Evolutionary conservation across 331 rosid genomes (phyloP).

Genomic region (Ulmus americana): DNA sequence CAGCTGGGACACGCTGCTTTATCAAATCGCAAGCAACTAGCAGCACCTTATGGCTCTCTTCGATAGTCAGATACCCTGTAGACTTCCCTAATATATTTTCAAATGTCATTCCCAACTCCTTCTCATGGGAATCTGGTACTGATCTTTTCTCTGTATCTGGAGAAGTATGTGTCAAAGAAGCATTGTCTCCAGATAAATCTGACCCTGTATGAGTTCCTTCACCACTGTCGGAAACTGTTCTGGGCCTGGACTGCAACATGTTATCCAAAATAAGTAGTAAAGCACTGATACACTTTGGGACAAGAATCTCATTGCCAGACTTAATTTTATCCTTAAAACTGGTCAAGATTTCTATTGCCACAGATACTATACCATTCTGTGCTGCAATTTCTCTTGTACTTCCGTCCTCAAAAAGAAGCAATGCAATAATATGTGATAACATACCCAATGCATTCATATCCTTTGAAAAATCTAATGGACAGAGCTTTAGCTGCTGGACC

Average conservation of each 20-base stretch:
- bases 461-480: constrained; percentile 65
- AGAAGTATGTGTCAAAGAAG: constrained; percentile 40
- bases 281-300: constrained; percentile 80
- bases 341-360: constrained; percentile 62
- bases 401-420: constrained; percentile 87
- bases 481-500: constrained; percentile 86
- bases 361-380: constrained; percentile 58
- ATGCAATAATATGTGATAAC: constrained; percentile 70
- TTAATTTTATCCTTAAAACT: constrained; percentile 58
- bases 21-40: constrained; percentile 81
- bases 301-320: constrained; percentile 50
- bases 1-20: constrained; percentile 80
- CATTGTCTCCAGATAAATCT: constrained; percentile 49
- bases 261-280: constrained; percentile 81
- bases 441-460: constrained; percentile 70
- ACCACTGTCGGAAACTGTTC: constrained; percentile 39
- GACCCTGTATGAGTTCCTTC: constrained; percentile 56
- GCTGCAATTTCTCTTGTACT: constrained; percentile 79
- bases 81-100: constrained; percentile 78
- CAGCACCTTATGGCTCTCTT: constrained; percentile 69
- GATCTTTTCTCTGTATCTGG: constrained; percentile 39
- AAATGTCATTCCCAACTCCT: constrained; percentile 40
- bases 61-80: constrained; percentile 71
- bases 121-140: constrained; percentile 35
- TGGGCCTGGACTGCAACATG: constrained; percentile 78